Conservation (phyloP, 73 alveolate genomes). For the Durusdinium trenchii region DNA sequence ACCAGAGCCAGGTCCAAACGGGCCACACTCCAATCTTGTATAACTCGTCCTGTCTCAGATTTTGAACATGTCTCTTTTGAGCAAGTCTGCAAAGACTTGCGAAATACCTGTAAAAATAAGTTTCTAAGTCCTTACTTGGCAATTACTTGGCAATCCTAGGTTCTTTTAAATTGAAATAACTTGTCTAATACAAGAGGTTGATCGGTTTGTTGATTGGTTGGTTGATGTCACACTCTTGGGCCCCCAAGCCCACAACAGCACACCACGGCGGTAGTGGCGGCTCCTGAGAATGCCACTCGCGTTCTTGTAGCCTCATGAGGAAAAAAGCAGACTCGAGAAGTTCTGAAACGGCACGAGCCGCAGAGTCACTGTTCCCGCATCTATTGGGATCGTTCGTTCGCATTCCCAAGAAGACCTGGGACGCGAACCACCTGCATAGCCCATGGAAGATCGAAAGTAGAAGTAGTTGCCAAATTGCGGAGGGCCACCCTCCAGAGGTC, state of each 20-base stretch:
- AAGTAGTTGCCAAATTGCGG: constrained; percentile 62
- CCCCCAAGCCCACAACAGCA: constrained; percentile 46
- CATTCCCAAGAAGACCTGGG: not conserved
- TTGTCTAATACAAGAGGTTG: no score
- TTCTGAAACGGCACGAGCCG: not conserved
- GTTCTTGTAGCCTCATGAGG: constrained; percentile 28
- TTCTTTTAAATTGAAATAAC: no score
- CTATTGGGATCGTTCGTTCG: not conserved
- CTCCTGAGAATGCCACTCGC: constrained; percentile 67
- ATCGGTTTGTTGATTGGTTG: no score
- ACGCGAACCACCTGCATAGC: not conserved
- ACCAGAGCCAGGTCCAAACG: no score
- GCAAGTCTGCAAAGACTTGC: no score
- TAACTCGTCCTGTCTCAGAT: no score
- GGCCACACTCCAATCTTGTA: no score
- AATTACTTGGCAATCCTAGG: no score
- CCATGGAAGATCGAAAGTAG: constrained; percentile 52
- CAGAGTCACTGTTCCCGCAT: not conserved
- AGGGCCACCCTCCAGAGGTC: constrained; percentile 55
- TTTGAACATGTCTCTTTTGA: no score
- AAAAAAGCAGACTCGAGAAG: not conserved
- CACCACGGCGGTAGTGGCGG: constrained; percentile 78
- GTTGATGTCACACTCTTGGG: not conserved
- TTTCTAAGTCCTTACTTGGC: no score
- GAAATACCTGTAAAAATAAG: no score